Percentiles rank a stretch among this genome's conserved stretches.
phyloP scores from a whole-genome alignment of 2,329 filamentous ascomycete genomes.

The Fusarium duplospermum region DNA sequence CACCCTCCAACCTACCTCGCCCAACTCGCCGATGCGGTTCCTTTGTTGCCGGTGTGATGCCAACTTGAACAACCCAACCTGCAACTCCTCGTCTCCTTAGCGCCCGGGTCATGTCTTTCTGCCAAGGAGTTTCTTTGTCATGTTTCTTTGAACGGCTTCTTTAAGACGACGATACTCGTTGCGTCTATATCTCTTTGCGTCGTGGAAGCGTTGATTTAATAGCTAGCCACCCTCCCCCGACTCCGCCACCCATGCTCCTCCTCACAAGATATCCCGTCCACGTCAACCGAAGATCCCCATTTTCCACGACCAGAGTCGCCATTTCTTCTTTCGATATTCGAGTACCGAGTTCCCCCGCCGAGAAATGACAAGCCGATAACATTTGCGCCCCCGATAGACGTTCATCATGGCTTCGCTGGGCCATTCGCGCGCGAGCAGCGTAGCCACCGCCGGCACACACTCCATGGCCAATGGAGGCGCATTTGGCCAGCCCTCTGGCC shows the following conservation, averaged over 20 bases:
- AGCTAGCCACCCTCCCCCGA: conserved; percentile 13
- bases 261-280: conserved; percentile 20
- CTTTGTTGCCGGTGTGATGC: conserved; percentile 33
- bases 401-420: conserved; percentile 43
- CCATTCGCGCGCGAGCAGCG: conserved; percentile 42
- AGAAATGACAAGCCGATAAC: conserved; percentile 27
- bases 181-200: conserved; percentile 10
- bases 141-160: conserved; percentile 16
- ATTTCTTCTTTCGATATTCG: conserved; percentile 2
- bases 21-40: conserved; percentile 32
- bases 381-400: conserved; percentile 5
- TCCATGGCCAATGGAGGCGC: conserved; percentile 48
- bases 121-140: conserved; percentile 17
- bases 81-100: neutral
- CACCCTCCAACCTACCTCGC: conserved; percentile 26
- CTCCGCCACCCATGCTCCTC: conserved; percentile 33
- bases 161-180: conserved; percentile 33
- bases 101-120: conserved; percentile 21
- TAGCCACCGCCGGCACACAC: conserved; percentile 42
- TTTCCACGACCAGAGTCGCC: neutral
- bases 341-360: conserved; percentile 1
- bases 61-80: conserved; percentile 25
- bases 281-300: conserved; percentile 3
- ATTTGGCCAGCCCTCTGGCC: conserved; percentile 46
- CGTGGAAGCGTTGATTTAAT: conserved; percentile 32